These are phyloP conservation scores for Volvox carteri DNA, from an alignment of 163 green algal species.

Conservation along the genomic window DNA sequence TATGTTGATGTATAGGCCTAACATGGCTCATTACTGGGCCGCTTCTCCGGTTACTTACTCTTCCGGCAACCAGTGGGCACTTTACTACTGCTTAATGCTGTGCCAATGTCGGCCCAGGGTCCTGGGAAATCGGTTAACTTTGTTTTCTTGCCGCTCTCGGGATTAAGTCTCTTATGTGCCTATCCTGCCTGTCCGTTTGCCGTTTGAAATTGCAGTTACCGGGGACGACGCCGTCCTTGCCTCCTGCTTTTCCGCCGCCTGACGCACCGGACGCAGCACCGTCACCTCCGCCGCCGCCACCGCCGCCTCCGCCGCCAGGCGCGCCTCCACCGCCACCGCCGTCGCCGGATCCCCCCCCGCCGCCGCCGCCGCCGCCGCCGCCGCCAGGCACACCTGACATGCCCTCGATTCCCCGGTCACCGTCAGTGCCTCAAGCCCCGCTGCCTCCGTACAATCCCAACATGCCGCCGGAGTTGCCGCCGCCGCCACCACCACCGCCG, in stretches of 20 bases:
- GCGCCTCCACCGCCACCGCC: background rate
- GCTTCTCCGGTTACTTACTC: too few relatives aligned
- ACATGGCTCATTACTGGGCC: too few relatives aligned
- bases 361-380: slow-evolving; percentile 4
- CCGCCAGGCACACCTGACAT: slow-evolving; percentile 22
- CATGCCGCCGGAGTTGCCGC: background rate
- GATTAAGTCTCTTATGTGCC: background rate
- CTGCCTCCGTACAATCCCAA: slow-evolving; percentile 7
- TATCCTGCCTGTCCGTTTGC: background rate
- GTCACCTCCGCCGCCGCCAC: background rate
- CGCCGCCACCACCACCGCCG: background rate
- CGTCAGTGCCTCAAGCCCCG: background rate
- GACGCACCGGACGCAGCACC: background rate
- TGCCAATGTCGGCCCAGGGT: too few relatives aligned
- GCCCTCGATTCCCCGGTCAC: background rate
- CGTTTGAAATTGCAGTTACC: background rate
- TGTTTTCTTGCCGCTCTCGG: too few relatives aligned
- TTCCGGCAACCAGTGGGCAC: too few relatives aligned
- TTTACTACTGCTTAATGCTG: too few relatives aligned
- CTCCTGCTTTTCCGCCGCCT: background rate
- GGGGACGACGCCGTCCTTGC: background rate
- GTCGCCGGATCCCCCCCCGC: background rate
- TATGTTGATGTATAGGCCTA: too few relatives aligned
- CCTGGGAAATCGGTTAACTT: too few relatives aligned
- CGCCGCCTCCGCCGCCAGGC: background rate